Conservation (phyloP, 2,329 filamentous ascomycete species). For the Lojkania enalia region DNA sequence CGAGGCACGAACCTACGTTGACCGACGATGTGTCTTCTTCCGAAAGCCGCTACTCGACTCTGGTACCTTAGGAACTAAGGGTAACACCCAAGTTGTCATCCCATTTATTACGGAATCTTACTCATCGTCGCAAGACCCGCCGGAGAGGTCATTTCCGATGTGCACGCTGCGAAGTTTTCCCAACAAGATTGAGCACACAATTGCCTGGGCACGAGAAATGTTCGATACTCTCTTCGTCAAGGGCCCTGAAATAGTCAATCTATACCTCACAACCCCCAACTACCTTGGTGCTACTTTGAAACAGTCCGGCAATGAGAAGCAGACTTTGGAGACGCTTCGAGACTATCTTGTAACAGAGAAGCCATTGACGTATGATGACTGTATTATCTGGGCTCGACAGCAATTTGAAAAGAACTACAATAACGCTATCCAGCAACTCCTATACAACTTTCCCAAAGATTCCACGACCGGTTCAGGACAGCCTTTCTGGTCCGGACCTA, state of each 20-base stretch:
- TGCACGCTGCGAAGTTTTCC: constrained; percentile 97
- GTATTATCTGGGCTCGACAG: constrained; percentile 90
- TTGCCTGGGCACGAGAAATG: constrained; percentile 94
- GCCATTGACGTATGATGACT: constrained; percentile 91
- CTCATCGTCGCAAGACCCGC: constrained; percentile 94
- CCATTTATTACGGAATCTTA: constrained; percentile 94
- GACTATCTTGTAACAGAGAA: constrained; percentile 92
- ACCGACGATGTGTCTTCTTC: constrained; percentile 97
- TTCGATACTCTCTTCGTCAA: constrained; percentile 95
- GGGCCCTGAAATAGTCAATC: constrained; percentile 89
- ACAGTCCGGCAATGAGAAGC: constrained; percentile 93
- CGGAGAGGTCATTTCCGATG: constrained; percentile 99
- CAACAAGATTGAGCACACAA: constrained; percentile 97
- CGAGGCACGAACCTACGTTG: constrained; percentile 93
- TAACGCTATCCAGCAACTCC: constrained; percentile 91
- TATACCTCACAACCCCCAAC: constrained; percentile 88
- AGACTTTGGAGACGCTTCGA: constrained; percentile 84
- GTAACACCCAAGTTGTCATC: constrained; percentile 94
- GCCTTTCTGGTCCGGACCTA: constrained; percentile 97
- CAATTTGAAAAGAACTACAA: constrained; percentile 97
- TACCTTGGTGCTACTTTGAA: constrained; percentile 86
- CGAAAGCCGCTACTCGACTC: constrained; percentile 94
- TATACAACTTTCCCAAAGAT: constrained; percentile 98
- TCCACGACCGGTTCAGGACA: constrained; percentile 84
- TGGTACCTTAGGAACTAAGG: constrained; percentile 97